Evolutionary conservation across 2,329 filamentous ascomycete species (phyloP).

Genomic region (Exophiala viscosa): DNA sequence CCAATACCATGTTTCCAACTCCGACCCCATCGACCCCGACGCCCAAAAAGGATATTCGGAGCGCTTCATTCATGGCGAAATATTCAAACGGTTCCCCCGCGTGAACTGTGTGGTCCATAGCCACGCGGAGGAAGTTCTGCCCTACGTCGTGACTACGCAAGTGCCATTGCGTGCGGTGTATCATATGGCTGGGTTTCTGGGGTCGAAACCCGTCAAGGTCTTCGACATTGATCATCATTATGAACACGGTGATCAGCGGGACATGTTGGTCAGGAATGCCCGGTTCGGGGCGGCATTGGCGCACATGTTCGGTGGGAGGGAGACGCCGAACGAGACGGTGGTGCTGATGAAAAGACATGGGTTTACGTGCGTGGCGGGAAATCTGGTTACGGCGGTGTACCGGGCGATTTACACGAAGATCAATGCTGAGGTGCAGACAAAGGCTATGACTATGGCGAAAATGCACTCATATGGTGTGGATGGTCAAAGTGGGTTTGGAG

Average conservation of each 20-base stretch:
- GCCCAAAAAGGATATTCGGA: constrained; percentile 43
- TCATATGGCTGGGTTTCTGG: constrained; percentile 47
- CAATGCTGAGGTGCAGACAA: constrained; percentile 44
- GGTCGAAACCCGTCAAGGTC: constrained; percentile 30
- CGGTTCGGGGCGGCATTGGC: constrained; percentile 38
- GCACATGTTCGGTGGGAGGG: constrained; percentile 29
- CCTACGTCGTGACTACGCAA: constrained; percentile 38
- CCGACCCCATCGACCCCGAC: constrained; percentile 39
- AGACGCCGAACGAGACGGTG: constrained; percentile 32
- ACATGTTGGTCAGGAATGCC: constrained; percentile 39
- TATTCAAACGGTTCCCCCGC: constrained; percentile 42
- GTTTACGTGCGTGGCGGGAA: constrained; percentile 39
- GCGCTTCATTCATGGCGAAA: constrained; percentile 48
- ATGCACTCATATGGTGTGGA: too few species aligned
- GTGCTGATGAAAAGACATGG: constrained; percentile 48
- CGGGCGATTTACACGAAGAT: constrained; percentile 45
- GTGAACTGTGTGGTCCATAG: constrained; percentile 45
- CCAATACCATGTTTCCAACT: constrained; percentile 45
- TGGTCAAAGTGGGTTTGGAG: constrained; percentile 10
- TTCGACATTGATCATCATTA: constrained; percentile 35
- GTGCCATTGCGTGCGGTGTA: constrained; percentile 41
- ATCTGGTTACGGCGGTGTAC: constrained; percentile 42
- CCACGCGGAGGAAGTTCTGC: constrained; percentile 44
- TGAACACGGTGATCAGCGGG: constrained; percentile 30
- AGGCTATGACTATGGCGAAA: constrained; percentile 32